Percentiles rank a stretch among this genome's conserved stretches.
Conservation (phyloP, 2,329 filamentous ascomycete genomes). For the Nannizziopsis arthrosporioides region DNA sequence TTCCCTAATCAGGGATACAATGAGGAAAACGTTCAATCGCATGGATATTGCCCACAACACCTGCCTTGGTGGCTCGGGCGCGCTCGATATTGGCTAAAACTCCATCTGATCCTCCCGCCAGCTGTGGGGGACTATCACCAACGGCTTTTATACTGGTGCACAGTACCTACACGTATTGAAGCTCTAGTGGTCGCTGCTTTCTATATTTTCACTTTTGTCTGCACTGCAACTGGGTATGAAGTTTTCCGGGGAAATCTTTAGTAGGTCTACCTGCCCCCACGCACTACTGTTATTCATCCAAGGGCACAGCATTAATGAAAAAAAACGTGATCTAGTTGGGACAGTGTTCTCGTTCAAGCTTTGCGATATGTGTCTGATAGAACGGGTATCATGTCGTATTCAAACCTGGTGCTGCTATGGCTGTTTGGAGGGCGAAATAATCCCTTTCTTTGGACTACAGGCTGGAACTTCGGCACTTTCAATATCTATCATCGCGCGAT, state of each 20-base stretch:
- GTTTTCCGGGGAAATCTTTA: conserved; percentile 39
- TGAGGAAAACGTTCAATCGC: conserved; percentile 10
- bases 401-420: conserved; percentile 54
- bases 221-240: conserved; percentile 37
- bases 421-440: conserved; percentile 58
- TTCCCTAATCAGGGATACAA: conserved; percentile 8
- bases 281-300: not conserved
- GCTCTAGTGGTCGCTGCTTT: conserved; percentile 36
- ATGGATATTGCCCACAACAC: not conserved
- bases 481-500: conserved; percentile 58
- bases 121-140: conserved; percentile 24
- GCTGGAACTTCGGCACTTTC: conserved; percentile 56
- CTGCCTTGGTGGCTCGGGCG: not conserved
- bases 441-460: conserved; percentile 52
- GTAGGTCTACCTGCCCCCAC: conserved; percentile 21
- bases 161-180: conserved; percentile 39
- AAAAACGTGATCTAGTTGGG: not conserved
- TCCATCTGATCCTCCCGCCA: conserved; percentile 9
- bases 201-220: conserved; percentile 34
- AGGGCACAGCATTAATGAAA: not conserved
- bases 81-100: conserved; percentile 5
- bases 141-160: conserved; percentile 33
- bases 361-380: conserved; percentile 51
- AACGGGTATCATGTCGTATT: conserved; percentile 52
- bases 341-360: conserved; percentile 25